A percentile compares a stretch with the other conserved stretches of the same genome.
Evolutionary conservation across 345 rosid genomes (phyloP).

Genomic region (Arabis alpina): DNA sequence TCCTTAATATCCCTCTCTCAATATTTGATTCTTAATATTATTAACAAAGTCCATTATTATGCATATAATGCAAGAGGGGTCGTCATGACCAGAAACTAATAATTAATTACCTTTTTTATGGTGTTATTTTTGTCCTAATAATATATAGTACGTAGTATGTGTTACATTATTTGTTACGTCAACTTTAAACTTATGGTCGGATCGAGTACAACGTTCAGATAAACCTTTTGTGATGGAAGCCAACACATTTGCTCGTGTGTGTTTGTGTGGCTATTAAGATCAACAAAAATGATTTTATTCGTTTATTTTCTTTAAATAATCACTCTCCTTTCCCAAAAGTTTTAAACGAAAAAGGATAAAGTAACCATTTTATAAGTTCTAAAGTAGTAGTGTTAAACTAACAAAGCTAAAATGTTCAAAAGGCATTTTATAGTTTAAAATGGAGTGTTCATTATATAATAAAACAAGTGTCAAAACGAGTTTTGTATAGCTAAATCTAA

Average conservation of each 20-base stretch:
- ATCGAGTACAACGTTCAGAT: background rate
- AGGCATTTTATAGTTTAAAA: too few relatives aligned
- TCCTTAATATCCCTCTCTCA: background rate
- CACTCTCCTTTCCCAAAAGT: background rate
- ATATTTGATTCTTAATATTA: background rate
- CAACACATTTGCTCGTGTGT: background rate
- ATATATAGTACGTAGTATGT: background rate
- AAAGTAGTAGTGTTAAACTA: too few relatives aligned
- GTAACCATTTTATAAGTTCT: too few relatives aligned
- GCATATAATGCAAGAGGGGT: conserved; percentile 30
- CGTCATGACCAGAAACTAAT: conserved; percentile 22
- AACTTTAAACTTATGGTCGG: conserved; percentile 3
- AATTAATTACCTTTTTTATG: background rate
- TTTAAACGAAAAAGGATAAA: too few relatives aligned
- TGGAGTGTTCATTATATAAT: too few relatives aligned
- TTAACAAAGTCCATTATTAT: conserved; percentile 19
- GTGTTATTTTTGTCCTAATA: conserved; percentile 14
- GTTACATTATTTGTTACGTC: background rate
- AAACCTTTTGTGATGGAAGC: conserved; percentile 17
- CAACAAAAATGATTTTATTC: background rate
- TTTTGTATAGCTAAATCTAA: too few relatives aligned
- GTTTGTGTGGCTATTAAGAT: conserved; percentile 13
- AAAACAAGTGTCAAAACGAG: too few relatives aligned
- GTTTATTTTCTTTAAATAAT: background rate
- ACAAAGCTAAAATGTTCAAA: too few relatives aligned